Base-by-base conservation (phyloP, 257 asterid genomes). In the Sherardia arvensis region DNA sequence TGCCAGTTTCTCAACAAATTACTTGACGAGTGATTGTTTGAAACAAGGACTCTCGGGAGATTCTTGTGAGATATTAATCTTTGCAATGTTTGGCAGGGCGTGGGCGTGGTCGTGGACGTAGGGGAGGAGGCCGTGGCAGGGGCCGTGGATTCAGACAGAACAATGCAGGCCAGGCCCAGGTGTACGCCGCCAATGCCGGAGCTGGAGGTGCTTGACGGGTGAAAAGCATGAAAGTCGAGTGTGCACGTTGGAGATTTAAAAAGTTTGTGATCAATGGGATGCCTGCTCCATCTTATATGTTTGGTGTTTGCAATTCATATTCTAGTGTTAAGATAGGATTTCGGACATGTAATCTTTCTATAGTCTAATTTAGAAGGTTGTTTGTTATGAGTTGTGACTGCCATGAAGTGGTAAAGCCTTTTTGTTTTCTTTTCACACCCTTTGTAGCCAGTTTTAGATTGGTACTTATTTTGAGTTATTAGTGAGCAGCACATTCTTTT, bases 41-140 rank as follows among this genome's bases (percentile, higher is more conserved):
- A 17, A 43, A 15, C 51, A 17, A 0, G 3, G 20, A 3, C 0
- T 43, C 21, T 34, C 7, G 51, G 4, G 4, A 4, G 51, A 43
- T 4, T 14, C 21, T 43, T 6, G 8, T 15, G n/a, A n/a, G n/a
- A n/a, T 14, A 49, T n/a, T 49, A 11, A 5, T 49, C 27, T 17
- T 67, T 45, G 18, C 36, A 28, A 17, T 20, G 47, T 53, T 30
- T 34, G 49, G 77, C 79, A 88, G 96, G 98, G 0, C 98, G 95
- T 55, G 96, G 92, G 23, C 92, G 94, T 72, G 94, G 91, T 0
- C 98, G 95, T 51, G 96, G 92, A 26, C 91, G 94, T 71, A 90
- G 91, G 3, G 76, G 95, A 79, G 94, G 85, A 53, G 43, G 62
- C 17, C 95, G 94, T 71, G 94, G 92, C 11, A 71, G 90, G 75